Base-by-base conservation (phyloP, 1,139 yeast species). In the Geotrichum carabidarum region DNA sequence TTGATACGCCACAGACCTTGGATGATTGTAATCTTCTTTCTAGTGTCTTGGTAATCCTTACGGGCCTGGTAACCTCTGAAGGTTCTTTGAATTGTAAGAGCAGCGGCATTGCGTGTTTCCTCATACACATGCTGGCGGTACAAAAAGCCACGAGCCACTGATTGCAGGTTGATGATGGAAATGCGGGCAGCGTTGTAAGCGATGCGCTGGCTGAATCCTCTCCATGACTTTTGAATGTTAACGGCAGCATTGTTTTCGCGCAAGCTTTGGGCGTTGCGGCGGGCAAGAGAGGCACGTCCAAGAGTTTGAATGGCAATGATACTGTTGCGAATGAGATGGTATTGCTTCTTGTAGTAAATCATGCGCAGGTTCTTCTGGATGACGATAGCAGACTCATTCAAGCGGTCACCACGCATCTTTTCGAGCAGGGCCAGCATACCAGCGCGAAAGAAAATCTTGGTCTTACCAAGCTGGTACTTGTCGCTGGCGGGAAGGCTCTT, bases 401-500 rank as follows among this genome's bases (percentile, higher is more conserved):
- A 79, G 64, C 89, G 86, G 62, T 85, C 89, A 30, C 89, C 74
- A 70, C 98, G 83, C 64, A 86, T 73, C 62, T 89, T 89, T 72
- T 93, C 99, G 35, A 94, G 74, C 55, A 82, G 81, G 1, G 97
- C 99, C 53, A 94, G 75, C 60, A 93, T 90, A 54, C 99, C 99
- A 64, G 96, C 94, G 62, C 94, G 83, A 77, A 93, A 90, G 68
- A 94, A 94, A 32, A 94, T 77, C 70, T 94, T 94, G 1, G 96
- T 86, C 56, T 76, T 76, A 56, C 86, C 86, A 60, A 88, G 77
- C 72, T 93, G 98, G 68, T 85, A 91, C 65, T 86, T 87, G 51
- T 77, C 76, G 50, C 74, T 75, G 62, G 84, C 85, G 35, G 82
- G 79, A 51, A 88, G 82, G 47, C 86, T 81, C 38, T 76, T 73